These are phyloP conservation scores for Mycena kentingensis DNA, from an alignment of 768 basidiomycete species.

Conservation along the genomic window DNA sequence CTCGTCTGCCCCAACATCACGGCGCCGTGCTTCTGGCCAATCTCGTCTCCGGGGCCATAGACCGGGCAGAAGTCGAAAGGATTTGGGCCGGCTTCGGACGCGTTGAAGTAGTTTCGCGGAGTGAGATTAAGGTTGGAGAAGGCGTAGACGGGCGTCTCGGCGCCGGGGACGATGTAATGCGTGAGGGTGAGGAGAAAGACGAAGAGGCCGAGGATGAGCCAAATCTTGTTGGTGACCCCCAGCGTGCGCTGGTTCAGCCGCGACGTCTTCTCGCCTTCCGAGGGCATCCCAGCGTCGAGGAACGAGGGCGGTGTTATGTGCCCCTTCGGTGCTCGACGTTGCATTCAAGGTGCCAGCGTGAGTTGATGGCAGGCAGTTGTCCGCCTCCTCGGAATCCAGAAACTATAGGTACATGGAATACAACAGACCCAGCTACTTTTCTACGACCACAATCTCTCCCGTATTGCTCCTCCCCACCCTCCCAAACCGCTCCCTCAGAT, in stretches of 20 bases:
- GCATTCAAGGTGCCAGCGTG: conserved; percentile 57
- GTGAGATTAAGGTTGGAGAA: conserved; percentile 54
- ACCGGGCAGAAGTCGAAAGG: conserved; percentile 94
- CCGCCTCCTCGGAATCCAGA: too few species aligned
- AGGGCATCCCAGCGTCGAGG: conserved; percentile 46
- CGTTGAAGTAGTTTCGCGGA: conserved; percentile 84
- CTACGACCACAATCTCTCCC: too few species aligned
- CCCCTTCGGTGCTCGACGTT: conserved; percentile 54
- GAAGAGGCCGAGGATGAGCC: conserved; percentile 59
- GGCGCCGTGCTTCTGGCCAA: conserved; percentile 79
- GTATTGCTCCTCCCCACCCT: too few species aligned
- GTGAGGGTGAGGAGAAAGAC: conserved; percentile 57
- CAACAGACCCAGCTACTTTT: too few species aligned
- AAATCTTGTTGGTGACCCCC: conserved; percentile 70
- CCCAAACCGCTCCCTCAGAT: too few species aligned
- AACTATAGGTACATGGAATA: too few species aligned
- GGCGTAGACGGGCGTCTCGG: conserved; percentile 27
- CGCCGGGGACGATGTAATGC: conserved; percentile 52
- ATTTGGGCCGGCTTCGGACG: conserved; percentile 51
- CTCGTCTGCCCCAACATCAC: conserved; percentile 72
- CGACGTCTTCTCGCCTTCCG: conserved; percentile 52
- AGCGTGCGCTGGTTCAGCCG: conserved; percentile 58
- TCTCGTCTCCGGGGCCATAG: conserved; percentile 78
- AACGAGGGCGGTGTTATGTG: conserved; percentile 54
- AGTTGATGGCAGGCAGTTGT: conserved; percentile 11